Base-by-base conservation (phyloP, 2,329 filamentous ascomycete species). In the Phialemoniopsis sp. region DNA sequence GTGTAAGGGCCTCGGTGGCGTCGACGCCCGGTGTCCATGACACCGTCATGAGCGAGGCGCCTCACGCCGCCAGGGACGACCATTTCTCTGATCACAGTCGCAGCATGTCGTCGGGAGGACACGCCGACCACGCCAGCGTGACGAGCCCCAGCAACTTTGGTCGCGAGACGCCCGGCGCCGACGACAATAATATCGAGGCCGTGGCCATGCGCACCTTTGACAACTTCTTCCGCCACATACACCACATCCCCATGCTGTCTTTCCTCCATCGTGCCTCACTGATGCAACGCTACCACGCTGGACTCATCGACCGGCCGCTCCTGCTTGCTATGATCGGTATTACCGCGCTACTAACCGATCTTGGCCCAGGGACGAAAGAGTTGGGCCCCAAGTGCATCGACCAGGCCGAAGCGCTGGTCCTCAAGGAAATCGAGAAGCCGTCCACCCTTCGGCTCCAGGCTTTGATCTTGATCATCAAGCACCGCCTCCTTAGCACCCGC, bases 241-340 rank as follows among this genome's bases (percentile, higher is more conserved):
- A 79, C 55, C 76, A 79, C 45, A 73, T 79, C 37, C 73, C 76
- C 33, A 73, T 75, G 48, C 76, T 74, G 57, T 76, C 73, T 10
- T 80, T 79, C 41, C 56, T 80, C 13, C 76, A 80, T 48, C 72
- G 74, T 18, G 73, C 75, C 12, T 79, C 76, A 3, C 67, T 79
- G 17, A 77, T 78, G 73, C 74, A 78, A 51, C 67, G 75, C 21
- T 77, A 77, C 51, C 70, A 76, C 46, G 67, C 72, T 5, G 74
- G 73, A 35, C 73, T 73, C 45, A 70, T 79, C 46, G 75, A 79
- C 49, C 68, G 66, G 31, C 62, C 73, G 3, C 59, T 80, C 7
- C 60, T 79, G 4, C 62, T 78, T 5, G 72, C 74, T 30, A 57
- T 79, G 4, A 62, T 79, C 8, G 76, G 74, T 36, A 74, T 79